Evolutionary conservation across 2,329 filamentous ascomycete genomes (phyloP).

Genomic region (Fusarium nanum): DNA sequence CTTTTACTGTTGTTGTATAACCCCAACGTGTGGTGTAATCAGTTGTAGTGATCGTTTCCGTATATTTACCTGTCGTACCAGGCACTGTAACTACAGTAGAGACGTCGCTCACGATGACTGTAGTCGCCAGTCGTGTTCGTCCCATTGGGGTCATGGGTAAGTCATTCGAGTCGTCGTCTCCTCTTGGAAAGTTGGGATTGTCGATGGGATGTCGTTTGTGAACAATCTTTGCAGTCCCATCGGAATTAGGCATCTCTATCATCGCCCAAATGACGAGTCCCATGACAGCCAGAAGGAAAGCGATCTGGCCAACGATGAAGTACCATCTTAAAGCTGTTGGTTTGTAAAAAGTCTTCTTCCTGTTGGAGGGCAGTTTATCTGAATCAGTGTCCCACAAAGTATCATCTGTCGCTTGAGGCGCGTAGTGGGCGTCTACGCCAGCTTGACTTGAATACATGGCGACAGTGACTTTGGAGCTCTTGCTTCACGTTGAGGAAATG

Average conservation of each 20-base stretch:
- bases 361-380: slow-evolving; percentile 24
- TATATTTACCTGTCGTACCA: slow-evolving; percentile 40
- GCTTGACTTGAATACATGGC: slow-evolving; percentile 39
- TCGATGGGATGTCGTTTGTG: slow-evolving; percentile 19
- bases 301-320: slow-evolving; percentile 35
- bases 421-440: slow-evolving; percentile 37
- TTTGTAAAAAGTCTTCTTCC: slow-evolving; percentile 38
- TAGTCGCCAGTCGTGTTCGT: slow-evolving; percentile 26
- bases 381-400: slow-evolving; percentile 33
- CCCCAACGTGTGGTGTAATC: slow-evolving; percentile 20
- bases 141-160: slow-evolving; percentile 2
- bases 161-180: background rate
- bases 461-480: background rate
- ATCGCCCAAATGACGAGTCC: slow-evolving; percentile 43
- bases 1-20: slow-evolving; percentile 26
- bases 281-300: slow-evolving; percentile 35
- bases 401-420: slow-evolving; percentile 43
- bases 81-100: slow-evolving; percentile 35
- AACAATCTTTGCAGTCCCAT: slow-evolving; percentile 37
- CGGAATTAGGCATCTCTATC: slow-evolving; percentile 42
- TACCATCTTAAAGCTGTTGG: slow-evolving; percentile 46
- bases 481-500: background rate
- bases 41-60: slow-evolving; percentile 30
- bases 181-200: slow-evolving; percentile 1
- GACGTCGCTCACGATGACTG: slow-evolving; percentile 27